phyloP scores from a whole-genome alignment of 1,284 basidiomycete species.

The Trametes hirsuta region DNA sequence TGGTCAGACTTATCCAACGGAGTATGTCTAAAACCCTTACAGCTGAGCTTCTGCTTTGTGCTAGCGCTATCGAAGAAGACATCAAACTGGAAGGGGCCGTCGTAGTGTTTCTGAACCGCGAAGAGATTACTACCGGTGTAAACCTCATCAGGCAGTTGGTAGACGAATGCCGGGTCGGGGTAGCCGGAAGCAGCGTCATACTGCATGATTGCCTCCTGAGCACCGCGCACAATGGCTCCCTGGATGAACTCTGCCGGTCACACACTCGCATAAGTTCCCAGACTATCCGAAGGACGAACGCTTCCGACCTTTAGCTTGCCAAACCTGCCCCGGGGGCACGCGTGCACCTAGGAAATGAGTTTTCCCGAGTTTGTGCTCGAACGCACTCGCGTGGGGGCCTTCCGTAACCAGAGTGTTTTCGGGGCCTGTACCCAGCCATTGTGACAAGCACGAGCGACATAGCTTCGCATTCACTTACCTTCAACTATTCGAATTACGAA shows the following conservation, averaged over 20 bases:
- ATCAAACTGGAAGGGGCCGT: constrained; percentile 86
- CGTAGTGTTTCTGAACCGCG: constrained; percentile 85
- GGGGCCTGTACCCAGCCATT: constrained; percentile 45
- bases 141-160: constrained; percentile 78
- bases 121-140: constrained; percentile 78
- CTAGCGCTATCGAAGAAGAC: constrained; percentile 81
- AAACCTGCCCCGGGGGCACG: constrained; percentile 67
- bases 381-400: constrained; percentile 61
- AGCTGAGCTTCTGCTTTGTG: constrained; percentile 58
- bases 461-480: constrained; percentile 45
- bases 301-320: constrained; percentile 79
- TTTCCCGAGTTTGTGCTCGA: constrained; percentile 67
- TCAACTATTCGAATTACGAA: constrained; percentile 85
- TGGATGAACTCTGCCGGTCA: constrained; percentile 62
- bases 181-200: constrained; percentile 54
- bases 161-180: constrained; percentile 81
- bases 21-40: constrained; percentile 43
- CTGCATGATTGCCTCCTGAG: constrained; percentile 55
- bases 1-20: neutral
- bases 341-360: constrained; percentile 74
- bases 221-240: constrained; percentile 61
- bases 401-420: constrained; percentile 55
- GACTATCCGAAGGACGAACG: neutral
- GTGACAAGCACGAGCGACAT: neutral
- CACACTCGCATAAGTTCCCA: neutral